Evolutionary conservation across 768 basidiomycete species (phyloP), one percentile per base, ranked within the genome.

Genomic region (Boletus rubescentipes): DNA sequence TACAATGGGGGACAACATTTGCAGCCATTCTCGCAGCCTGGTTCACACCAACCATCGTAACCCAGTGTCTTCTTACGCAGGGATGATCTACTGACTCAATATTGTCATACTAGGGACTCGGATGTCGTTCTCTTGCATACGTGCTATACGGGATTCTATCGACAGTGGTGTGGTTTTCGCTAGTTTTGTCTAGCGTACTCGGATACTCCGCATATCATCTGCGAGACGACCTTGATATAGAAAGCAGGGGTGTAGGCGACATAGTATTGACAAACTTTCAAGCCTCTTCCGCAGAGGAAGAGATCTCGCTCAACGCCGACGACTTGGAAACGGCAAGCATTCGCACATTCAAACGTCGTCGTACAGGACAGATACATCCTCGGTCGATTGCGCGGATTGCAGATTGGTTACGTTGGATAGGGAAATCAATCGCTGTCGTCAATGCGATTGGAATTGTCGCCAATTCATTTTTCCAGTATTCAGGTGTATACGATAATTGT

Each of bases 61-160:
- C n/a, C n/a, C n/a, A n/a, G 62, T 60, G 7, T 12, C 18, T 49
- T 32, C 14, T 6, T 2, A 10, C 1, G 1, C 4, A n/a, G 38
- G 15, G 29, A 32, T 36, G 26, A 32, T 21, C 14, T 6, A 15
- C 4, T 44, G 26, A 41, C 18, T 51, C 10, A 37, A 21, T 1
- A 7, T 37, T 18, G 14, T 46, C 8, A 6, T 30, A 12, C 21
- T n/a, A 63, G 66, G 66, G 67, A 16, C 30, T 75, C 2, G 74
- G 73, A 11, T 74, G 74, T 40, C 71, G 72, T 49, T 74, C 72
- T 3, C 53, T 59, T 0, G 60, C 64, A 1, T 74, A 73, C 46
- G 21, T 72, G 34, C 39, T 66, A 15, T 74, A 72, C 12, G 74
- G 61, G 2, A 14, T 34, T 7, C 1, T 63, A 6, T 69, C 73